Evolutionary conservation across 371 early-diverging fungal genomes (phyloP), one percentile per base, ranked within the genome.

Genomic region (Gilbertella persicaria): DNA sequence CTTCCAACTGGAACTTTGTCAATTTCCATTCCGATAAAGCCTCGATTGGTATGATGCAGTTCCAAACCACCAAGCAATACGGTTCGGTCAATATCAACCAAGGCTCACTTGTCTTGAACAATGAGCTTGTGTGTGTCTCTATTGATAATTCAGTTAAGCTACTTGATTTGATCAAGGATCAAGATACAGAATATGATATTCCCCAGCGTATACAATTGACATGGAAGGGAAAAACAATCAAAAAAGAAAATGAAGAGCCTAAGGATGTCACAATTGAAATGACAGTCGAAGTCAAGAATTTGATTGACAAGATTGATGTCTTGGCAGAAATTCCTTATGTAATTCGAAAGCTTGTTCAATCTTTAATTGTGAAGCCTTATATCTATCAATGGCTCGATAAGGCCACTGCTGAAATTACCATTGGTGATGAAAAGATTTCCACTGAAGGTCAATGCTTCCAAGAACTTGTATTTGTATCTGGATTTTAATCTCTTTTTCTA

Each of bases 361-460:
- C 92, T 0, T 87, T 96, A 60, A 86, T 98, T 37, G 92, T 95
- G 37, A 92, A 92, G 66, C 98, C 98, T 16, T 95, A 87, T 60
- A 79, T 93, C 44, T 98, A 94, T 72, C 92, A 94, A 73, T 95
- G 91, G 84, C 78, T 83, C 50, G 86, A 90, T 46, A 78, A 80
- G 21, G 84, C 77, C 26, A 71, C 82, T 9, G 84, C 81, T 33
- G 71, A 82, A 40, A 75, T 90, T 26, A 77, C 76, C 9, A 69
- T 91, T 23, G 92, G 87, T 30, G 87, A 84, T 23, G 83, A 86
- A 45, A 82, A 72, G 44, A 64, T 78, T 53, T 60, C 63, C 29
- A 46, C 87, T 13, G 69, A 69, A 33, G 90, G 91, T 29, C 67
- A 69, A 30, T 75, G 84, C 25, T 86, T 86, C 75, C 84, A 87